Percentiles rank a stretch among this genome's conserved stretches.
These are phyloP conservation scores for Fonsecaea multimorphosa DNA, from an alignment of 2,329 filamentous ascomycete genomes.

Conservation along the genomic window DNA sequence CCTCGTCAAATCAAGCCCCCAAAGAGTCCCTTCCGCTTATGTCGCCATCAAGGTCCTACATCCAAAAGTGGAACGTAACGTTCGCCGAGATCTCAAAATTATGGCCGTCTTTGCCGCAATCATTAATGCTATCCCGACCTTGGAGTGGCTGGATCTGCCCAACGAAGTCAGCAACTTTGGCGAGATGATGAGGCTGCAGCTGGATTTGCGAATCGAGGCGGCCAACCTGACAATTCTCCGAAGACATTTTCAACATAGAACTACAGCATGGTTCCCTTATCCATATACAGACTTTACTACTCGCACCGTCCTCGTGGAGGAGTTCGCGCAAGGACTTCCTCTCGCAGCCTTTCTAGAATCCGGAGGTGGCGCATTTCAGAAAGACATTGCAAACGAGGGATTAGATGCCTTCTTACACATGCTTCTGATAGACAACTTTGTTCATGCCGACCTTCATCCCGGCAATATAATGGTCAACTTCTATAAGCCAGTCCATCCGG, in stretches of 20 bases:
- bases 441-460: constrained; percentile 93
- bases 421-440: constrained; percentile 96
- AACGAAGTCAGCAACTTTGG: constrained; percentile 94
- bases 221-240: constrained; percentile 87
- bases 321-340: constrained; percentile 94
- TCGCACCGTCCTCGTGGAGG: constrained; percentile 88
- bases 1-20: constrained; percentile 83
- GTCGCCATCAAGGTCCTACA: constrained; percentile 97
- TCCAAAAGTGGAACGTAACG: constrained; percentile 84
- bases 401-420: constrained; percentile 95
- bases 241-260: constrained; percentile 84
- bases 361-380: constrained; percentile 88
- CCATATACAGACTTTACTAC: constrained; percentile 93
- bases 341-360: constrained; percentile 89
- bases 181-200: constrained; percentile 97
- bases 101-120: constrained; percentile 89
- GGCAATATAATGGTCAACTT: constrained; percentile 99
- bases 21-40: constrained; percentile 84
- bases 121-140: constrained; percentile 87
- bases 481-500: constrained; percentile 79
- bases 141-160: constrained; percentile 95
- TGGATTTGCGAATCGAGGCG: constrained; percentile 92
- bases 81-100: constrained; percentile 88
- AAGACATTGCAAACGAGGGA: constrained; percentile 92
- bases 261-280: constrained; percentile 95